A percentile compares a stretch with the other conserved stretches of the same genome.
These are phyloP conservation scores for Capsicum chinense DNA, from an alignment of 257 asterid species.

Conservation along the genomic window DNA sequence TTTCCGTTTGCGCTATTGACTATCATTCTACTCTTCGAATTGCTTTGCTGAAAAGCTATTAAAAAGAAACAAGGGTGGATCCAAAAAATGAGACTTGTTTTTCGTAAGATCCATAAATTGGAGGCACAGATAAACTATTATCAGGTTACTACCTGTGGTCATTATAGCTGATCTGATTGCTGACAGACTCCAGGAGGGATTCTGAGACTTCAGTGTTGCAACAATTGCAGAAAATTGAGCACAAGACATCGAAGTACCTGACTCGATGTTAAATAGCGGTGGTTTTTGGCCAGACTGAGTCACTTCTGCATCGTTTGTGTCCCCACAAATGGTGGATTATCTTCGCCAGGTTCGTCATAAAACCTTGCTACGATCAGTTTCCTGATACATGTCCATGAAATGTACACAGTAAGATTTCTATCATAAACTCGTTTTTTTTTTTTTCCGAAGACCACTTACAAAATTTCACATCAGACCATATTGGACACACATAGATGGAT, in stretches of 20 bases:
- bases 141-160: neutral
- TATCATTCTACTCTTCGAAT: neutral
- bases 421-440: neutral
- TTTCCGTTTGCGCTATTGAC: neutral
- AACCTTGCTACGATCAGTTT: slow-evolving; percentile 80
- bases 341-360: slow-evolving; percentile 35
- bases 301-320: slow-evolving; percentile 27
- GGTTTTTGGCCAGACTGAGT: neutral
- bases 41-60: neutral
- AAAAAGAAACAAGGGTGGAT: too few relatives aligned
- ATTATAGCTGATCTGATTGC: neutral
- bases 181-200: neutral
- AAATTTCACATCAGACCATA: neutral
- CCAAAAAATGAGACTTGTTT: too few relatives aligned
- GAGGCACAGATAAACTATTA: too few relatives aligned
- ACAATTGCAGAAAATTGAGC: neutral
- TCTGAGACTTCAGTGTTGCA: neutral
- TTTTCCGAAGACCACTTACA: neutral
- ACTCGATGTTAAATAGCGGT: neutral
- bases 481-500: neutral
- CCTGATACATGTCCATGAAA: slow-evolving; percentile 37
- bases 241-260: neutral
- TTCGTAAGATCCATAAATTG: too few relatives aligned
- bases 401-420: neutral
- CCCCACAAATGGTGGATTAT: neutral